phyloP scores from a whole-genome alignment of 768 basidiomycete genomes.

The Russula ochroleuca region DNA sequence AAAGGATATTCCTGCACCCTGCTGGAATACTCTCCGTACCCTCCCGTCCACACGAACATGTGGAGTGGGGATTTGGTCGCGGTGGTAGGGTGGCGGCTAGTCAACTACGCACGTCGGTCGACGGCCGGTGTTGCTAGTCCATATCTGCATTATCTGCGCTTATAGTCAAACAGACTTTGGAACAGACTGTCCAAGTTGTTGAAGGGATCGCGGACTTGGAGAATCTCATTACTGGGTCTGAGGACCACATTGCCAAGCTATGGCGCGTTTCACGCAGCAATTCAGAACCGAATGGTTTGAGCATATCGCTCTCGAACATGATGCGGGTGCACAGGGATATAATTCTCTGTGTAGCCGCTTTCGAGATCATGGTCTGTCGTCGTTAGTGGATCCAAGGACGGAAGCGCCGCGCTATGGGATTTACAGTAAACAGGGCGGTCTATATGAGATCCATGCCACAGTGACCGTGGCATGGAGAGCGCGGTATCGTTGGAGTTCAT shows the following conservation, averaged over 20 bases:
- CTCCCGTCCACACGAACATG: constrained; percentile 57
- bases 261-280: constrained; percentile 55
- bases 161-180: constrained; percentile 46
- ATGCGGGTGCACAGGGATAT: constrained; percentile 75
- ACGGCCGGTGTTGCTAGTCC: constrained; percentile 35
- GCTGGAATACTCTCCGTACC: constrained; percentile 56
- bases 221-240: constrained; percentile 74
- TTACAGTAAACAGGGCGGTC: constrained; percentile 72
- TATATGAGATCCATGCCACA: constrained; percentile 80
- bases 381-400: constrained; percentile 81
- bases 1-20: constrained; percentile 58
- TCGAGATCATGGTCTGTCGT: constrained; percentile 79
- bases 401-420: constrained; percentile 87
- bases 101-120: constrained; percentile 58
- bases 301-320: constrained; percentile 54
- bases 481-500: constrained; percentile 45
- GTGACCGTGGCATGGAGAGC: constrained; percentile 60
- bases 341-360: constrained; percentile 60
- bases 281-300: constrained; percentile 25
- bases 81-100: constrained; percentile 38
- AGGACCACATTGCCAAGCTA: constrained; percentile 74
- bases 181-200: constrained; percentile 66
- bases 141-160: background rate
- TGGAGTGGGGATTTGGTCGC: constrained; percentile 58
- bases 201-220: constrained; percentile 71